Conservation (phyloP, 2,329 filamentous ascomycete species). For the Talaromyces marneffei region DNA sequence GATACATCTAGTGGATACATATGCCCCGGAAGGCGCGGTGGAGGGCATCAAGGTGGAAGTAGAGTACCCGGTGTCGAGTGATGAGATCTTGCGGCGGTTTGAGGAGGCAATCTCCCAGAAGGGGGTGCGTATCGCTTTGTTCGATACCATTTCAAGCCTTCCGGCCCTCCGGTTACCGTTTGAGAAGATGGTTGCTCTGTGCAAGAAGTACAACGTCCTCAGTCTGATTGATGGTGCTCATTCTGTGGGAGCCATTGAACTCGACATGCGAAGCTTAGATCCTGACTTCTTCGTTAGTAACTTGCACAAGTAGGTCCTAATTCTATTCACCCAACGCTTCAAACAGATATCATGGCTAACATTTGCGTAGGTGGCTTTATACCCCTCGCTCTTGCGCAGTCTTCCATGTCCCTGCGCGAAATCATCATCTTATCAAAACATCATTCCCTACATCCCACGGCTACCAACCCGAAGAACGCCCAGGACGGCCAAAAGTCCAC, state of each 20-base stretch:
- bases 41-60: slow-evolving; percentile 51
- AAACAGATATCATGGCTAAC: background rate
- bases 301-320: slow-evolving; percentile 63
- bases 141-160: slow-evolving; percentile 72
- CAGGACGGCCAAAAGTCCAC: background rate
- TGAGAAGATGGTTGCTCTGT: slow-evolving; percentile 58
- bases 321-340: background rate
- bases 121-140: slow-evolving; percentile 60
- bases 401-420: slow-evolving; percentile 69
- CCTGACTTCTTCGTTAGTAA: slow-evolving; percentile 86
- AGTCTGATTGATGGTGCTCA: slow-evolving; percentile 82
- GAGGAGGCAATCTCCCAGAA: slow-evolving; percentile 45
- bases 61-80: slow-evolving; percentile 64
- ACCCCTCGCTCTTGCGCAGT: slow-evolving; percentile 75
- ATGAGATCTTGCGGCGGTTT: slow-evolving; percentile 52
- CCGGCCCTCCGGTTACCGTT: slow-evolving; percentile 78
- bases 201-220: slow-evolving; percentile 61
- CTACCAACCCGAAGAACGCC: slow-evolving; percentile 44
- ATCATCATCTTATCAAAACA: slow-evolving; percentile 68
- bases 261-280: slow-evolving; percentile 62
- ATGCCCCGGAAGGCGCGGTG: slow-evolving; percentile 39
- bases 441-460: slow-evolving; percentile 77
- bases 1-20: slow-evolving; percentile 62
- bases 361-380: slow-evolving; percentile 62
- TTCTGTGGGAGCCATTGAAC: slow-evolving; percentile 68